Conservation (phyloP, 2,329 filamentous ascomycete species). For the Clarireedia paspali region DNA sequence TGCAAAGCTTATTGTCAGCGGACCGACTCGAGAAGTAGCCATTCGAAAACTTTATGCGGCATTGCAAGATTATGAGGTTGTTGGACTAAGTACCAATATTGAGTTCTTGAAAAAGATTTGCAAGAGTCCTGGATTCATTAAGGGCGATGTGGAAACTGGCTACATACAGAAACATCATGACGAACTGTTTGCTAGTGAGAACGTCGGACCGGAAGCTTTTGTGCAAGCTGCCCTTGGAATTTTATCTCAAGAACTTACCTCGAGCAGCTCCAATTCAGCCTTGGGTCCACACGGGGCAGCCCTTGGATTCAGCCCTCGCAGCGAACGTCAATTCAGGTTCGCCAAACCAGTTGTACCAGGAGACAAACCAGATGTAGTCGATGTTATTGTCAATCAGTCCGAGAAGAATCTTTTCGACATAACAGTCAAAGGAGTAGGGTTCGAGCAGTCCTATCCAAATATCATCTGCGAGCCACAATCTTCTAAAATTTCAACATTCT, state of each 20-base stretch:
- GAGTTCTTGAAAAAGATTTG: slow-evolving; percentile 92
- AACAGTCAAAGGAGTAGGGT: slow-evolving; percentile 40
- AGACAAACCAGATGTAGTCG: slow-evolving; percentile 11
- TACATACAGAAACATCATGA: slow-evolving; percentile 86
- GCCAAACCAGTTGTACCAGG: slow-evolving; percentile 4
- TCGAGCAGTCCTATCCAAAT: slow-evolving; percentile 29
- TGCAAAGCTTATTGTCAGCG: slow-evolving; percentile 89
- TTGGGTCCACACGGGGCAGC: slow-evolving; percentile 36
- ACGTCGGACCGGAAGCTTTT: slow-evolving; percentile 64
- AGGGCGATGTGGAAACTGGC: slow-evolving; percentile 86
- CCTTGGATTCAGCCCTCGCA: slow-evolving; percentile 41
- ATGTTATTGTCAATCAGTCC: slow-evolving; percentile 26
- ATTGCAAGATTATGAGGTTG: slow-evolving; percentile 83
- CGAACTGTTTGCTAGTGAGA: slow-evolving; percentile 63
- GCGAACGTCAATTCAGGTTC: slow-evolving; percentile 25
- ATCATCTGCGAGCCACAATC: slow-evolving; percentile 42
- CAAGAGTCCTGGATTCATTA: slow-evolving; percentile 71
- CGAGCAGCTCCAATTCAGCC: slow-evolving; percentile 19
- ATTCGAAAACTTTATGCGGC: slow-evolving; percentile 76
- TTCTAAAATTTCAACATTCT: slow-evolving; percentile 60
- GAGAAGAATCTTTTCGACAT: slow-evolving; percentile 32
- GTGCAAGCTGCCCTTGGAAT: slow-evolving; percentile 81
- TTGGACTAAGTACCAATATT: slow-evolving; percentile 88
- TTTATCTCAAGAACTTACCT: slow-evolving; percentile 41
- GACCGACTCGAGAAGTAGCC: slow-evolving; percentile 67